Conservation (phyloP, 768 basidiomycete genomes). For the Psilocybe cyanescens region DNA sequence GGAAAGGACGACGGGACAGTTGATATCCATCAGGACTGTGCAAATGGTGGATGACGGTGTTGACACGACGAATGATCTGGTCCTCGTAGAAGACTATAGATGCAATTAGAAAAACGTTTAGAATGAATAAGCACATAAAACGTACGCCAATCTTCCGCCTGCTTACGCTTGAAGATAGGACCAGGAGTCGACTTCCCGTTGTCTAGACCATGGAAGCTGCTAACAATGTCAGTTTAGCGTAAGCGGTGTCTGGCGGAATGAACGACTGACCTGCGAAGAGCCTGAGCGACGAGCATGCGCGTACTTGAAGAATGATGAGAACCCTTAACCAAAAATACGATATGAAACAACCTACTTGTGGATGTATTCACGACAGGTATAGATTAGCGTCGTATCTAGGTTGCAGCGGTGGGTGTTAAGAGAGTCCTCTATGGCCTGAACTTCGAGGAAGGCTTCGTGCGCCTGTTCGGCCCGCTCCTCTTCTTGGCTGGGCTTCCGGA, state of each 20-base stretch:
- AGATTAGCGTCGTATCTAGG: conserved; percentile 67
- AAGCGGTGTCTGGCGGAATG: not conserved
- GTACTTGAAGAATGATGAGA: conserved; percentile 43
- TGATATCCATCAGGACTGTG: conserved; percentile 54
- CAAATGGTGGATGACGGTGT: conserved; percentile 54
- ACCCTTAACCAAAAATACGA: conserved; percentile 13
- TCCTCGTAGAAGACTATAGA: conserved; percentile 67
- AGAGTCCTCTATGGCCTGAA: conserved; percentile 66
- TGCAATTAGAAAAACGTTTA: not conserved
- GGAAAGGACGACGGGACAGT: conserved; percentile 70
- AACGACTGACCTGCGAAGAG: conserved; percentile 61
- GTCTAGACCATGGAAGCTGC: conserved; percentile 54
- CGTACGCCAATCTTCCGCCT: conserved; percentile 82
- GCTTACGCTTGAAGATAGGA: conserved; percentile 68
- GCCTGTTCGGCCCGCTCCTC: conserved; percentile 65
- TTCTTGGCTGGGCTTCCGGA: conserved; percentile 33
- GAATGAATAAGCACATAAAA: conserved; percentile 18
- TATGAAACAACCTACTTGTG: conserved; percentile 60
- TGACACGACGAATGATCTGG: conserved; percentile 65
- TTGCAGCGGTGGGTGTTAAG: conserved; percentile 73
- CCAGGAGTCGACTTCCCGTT: conserved; percentile 37
- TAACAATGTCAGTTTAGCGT: conserved; percentile 3
- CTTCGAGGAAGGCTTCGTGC: conserved; percentile 67
- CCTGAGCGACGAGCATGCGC: conserved; percentile 65
- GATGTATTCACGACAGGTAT: conserved; percentile 70